Evolutionary conservation across 768 basidiomycete genomes (phyloP), one percentile per base, ranked within the genome.

Genomic region (Leccinum obscurum): DNA sequence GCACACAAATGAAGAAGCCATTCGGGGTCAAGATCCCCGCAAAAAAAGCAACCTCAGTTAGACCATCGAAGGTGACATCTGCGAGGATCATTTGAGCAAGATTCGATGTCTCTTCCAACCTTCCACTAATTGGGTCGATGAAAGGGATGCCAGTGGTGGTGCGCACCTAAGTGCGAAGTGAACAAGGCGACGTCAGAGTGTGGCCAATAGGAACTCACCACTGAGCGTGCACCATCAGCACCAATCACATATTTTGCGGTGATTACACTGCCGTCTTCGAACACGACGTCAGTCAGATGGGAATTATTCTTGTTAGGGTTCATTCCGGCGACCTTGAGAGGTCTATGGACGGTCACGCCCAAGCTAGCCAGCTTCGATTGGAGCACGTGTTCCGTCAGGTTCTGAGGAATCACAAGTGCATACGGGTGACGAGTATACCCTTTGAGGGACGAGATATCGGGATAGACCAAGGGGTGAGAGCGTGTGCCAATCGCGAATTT

Each of bases 391-490:
- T 85, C 84, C 0, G 81, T 82, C 44, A 76, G 58, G 54, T 73
- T 75, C 64, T 85, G 84, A 10, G 83, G 77, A 51, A 82, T 66
- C 41, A 80, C 37, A 14, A 82, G 39, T 5, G 70, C 70, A 52
- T 76, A 83, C 0, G 83, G 80, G 61, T 75, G 81, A 6, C 71
- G 75, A 26, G 83, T 85, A 66, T 83, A 71, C 6, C 62, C 58
- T 20, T 71, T 66, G 3, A 85, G 76, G 26, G 57, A 66, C 6
- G 66, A n/a, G 50, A 82, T 72, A 51, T 79, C 64, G 3, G 74
- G 65, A 1, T 58, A 49, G 4, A 75, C 30, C 2, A 81, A 63
- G 15, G 56, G 51, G 9, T 64, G 50, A 0, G 72, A 67, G 20
- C 76, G 75, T 50, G 77, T 74, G 34, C 72, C 70, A 11, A 83